Evolutionary conservation across 2,329 filamentous ascomycete genomes (phyloP).

Genomic region (Exophiala dermatitidis): DNA sequence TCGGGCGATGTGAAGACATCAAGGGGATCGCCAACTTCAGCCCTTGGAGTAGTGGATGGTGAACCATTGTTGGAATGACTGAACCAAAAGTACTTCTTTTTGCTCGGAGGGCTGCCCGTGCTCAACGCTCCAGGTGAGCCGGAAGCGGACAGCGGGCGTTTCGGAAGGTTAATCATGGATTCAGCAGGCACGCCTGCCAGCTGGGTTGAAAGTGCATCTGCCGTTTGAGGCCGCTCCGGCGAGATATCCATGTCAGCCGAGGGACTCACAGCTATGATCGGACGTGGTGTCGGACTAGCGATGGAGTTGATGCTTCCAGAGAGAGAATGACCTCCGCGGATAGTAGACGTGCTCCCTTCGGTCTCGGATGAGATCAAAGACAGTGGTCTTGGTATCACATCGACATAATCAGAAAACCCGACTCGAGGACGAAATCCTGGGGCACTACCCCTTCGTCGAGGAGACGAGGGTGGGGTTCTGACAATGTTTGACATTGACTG

Average conservation of each 20-base stretch:
- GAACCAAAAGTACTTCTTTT: constrained; percentile 30
- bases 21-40: constrained; percentile 23
- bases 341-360: constrained; percentile 64
- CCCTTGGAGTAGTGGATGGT: constrained; percentile 30
- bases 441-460: constrained; percentile 31
- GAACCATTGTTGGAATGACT: constrained; percentile 29
- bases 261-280: constrained; percentile 27
- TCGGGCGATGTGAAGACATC: constrained; percentile 8
- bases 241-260: constrained; percentile 20
- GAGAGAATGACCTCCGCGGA: constrained; percentile 62
- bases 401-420: constrained; percentile 75
- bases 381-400: constrained; percentile 74
- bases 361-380: constrained; percentile 81
- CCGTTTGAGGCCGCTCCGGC: constrained; percentile 39
- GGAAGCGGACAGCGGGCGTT: constrained; percentile 38
- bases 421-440: constrained; percentile 52
- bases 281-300: constrained; percentile 47
- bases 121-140: constrained; percentile 26
- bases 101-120: constrained; percentile 24
- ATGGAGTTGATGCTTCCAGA: constrained; percentile 76
- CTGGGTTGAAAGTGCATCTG: constrained; percentile 32
- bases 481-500: constrained; percentile 23
- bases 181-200: constrained; percentile 27
- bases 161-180: constrained; percentile 27
- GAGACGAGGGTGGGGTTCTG: constrained; percentile 22